Conservation (phyloP, 495 filamentous ascomycete species). For the Entonaema liquescens region DNA sequence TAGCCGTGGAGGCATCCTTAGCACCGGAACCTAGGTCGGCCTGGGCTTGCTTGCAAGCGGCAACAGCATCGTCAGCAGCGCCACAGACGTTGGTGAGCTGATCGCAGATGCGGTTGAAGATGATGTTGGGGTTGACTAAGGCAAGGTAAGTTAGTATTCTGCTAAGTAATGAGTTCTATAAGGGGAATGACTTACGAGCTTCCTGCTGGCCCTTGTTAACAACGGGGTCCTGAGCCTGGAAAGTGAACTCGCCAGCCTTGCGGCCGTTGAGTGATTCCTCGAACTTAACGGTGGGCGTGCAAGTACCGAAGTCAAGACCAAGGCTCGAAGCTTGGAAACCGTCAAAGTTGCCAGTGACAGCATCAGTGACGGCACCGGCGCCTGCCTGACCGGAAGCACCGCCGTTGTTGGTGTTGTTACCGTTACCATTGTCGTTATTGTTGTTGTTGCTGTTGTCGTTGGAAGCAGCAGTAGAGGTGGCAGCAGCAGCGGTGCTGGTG, state of each 20-base stretch:
- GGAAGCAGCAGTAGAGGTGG: constrained; percentile 37
- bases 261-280: constrained; percentile 59
- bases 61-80: constrained; percentile 63
- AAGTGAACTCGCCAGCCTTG: constrained; percentile 62
- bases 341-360: constrained; percentile 50
- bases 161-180: neutral
- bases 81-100: constrained; percentile 66
- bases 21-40: constrained; percentile 51
- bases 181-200: constrained; percentile 35
- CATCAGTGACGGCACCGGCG: constrained; percentile 49
- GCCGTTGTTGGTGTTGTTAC: constrained; percentile 34
- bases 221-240: constrained; percentile 63
- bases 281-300: constrained; percentile 66
- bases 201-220: constrained; percentile 63
- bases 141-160: neutral
- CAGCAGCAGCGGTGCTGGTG: constrained; percentile 24
- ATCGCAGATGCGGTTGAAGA: constrained; percentile 72
- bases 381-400: constrained; percentile 53
- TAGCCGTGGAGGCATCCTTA: constrained; percentile 51
- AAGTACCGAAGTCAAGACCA: constrained; percentile 62
- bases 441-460: constrained; percentile 53
- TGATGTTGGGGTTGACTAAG: constrained; percentile 66
- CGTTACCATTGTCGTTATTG: constrained; percentile 41
- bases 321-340: constrained; percentile 42
- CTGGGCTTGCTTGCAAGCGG: constrained; percentile 55